Base-by-base conservation (phyloP, 805 yeast species). In the Pichia occidentalis region DNA sequence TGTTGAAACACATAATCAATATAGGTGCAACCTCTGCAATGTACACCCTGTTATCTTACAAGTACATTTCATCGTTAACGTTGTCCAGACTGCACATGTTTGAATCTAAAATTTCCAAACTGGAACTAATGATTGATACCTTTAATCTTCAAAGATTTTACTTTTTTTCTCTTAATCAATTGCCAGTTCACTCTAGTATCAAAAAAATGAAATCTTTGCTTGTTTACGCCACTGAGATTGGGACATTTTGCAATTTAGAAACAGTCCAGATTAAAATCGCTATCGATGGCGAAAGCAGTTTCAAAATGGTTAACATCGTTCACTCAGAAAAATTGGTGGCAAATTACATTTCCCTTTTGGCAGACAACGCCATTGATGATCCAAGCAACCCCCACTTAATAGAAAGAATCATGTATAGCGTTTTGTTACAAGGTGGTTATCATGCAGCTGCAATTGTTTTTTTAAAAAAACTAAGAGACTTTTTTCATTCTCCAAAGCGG, bases 351-450 rank as follows among this genome's bases (percentile, higher is more conserved):
- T n/a, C 18, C 7, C 30, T 48, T 6, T 14, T 49, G 4, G 25
- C 34, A 5, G 10, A n/a, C 4, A 27, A 22, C 21, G 12, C 29
- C 2, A 12, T 23, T 8, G 53, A 50, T 40, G 43, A 48, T 38
- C 46, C 49, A 4, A 23, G 19, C 8, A 32, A 40, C 18, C 32
- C 40, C 10, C 20, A 14, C 13, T 16, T 47, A 1, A 33, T 43
- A 22, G 40, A 43, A 18, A 31, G 37, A 3, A 22, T 47, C 2
- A 21, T 48, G 16, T 34, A 34, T 23, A 44, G 45, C 6, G 20
- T 48, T 2, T 16, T 50, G 18, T 38, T 46, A 14, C 43, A 43
- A 17, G 53, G 53, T 12, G 48, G 47, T 2, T 34, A 37, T 18
- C 43, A 41, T 24, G 21, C 48, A 7, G 29, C 42, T 9, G 24